Base-by-base conservation (phyloP, 2,329 filamentous ascomycete genomes). In the Diaporthe citri region DNA sequence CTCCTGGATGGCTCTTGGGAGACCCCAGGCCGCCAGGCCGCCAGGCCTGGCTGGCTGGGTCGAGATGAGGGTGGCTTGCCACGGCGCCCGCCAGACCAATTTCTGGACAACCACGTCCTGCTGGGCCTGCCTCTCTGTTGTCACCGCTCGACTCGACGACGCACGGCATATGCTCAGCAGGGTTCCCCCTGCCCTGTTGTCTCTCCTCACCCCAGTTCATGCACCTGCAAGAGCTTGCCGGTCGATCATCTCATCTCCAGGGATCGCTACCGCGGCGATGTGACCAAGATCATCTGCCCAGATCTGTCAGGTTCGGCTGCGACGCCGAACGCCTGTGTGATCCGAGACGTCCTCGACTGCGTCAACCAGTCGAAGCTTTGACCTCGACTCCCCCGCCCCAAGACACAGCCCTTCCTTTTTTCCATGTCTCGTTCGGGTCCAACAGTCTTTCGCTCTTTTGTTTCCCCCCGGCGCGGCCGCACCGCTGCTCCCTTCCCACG, bases 211-310 rank as follows among this genome's bases (percentile, higher is more conserved):
- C 41, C 70, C 31, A 64, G 25, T 36, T 72, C 46, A 41, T 64
- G 70, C 59, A 46, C 51, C 46, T 59, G 70, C 70, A 46, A 64
- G 46, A 72, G 46, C 57, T 64, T 55, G 70, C 57, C 57, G 57
- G 70, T 31, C 70, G 70, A 55, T 64, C 70, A 72, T 72, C 43
- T 62, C 70, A 43, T 72, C 57, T 41, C 70, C 46, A 46, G 36
- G 70, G 57, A 22, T 55, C 20, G 43, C 25, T 51, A 22, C 69
- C 25, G 39, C 57, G 15, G 43, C 56, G 52, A 72, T 72, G 57
- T 72, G 56, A 57, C 56, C 52, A 72, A 62, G 22, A 48, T 57
- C 46, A 72, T 25, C 48, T 67, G 64, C 56, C 59, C 57, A 72
- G 57, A 72, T 72, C 70, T 62, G 70, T 62, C 70, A 72, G 55